These are phyloP conservation scores for Mycena chlorophos DNA, from an alignment of 768 basidiomycete genomes.

Conservation along the genomic window DNA sequence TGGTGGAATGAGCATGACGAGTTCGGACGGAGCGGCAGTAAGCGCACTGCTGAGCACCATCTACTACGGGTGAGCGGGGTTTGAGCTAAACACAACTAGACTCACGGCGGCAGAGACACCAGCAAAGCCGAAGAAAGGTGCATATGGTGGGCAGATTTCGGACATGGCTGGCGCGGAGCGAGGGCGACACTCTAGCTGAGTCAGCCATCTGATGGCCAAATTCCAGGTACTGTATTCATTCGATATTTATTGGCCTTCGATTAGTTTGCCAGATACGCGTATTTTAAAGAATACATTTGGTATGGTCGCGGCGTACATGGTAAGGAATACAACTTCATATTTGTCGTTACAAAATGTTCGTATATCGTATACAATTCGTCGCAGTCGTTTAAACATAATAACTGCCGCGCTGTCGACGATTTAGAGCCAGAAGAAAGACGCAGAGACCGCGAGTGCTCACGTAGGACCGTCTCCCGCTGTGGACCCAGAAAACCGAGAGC, in stretches of 20 bases:
- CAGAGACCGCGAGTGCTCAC: constrained; percentile 21
- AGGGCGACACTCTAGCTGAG: neutral
- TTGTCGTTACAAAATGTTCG: too few species aligned
- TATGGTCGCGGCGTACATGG: too few species aligned
- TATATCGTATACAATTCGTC: neutral
- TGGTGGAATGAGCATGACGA: constrained; percentile 10
- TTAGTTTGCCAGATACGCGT: too few species aligned
- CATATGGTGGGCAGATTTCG: constrained; percentile 87
- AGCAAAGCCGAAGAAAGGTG: constrained; percentile 97
- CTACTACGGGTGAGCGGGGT: constrained; percentile 39
- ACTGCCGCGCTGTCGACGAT: constrained; percentile 12
- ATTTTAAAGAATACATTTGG: too few species aligned
- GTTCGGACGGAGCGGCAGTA: constrained; percentile 27
- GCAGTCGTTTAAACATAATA: constrained; percentile 16
- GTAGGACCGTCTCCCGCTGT: constrained; percentile 37
- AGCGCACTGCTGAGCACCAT: constrained; percentile 93
- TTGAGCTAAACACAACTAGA: constrained; percentile 7
- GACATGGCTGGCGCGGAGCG: constrained; percentile 44
- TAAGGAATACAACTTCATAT: too few species aligned
- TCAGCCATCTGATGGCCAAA: neutral
- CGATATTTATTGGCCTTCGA: neutral
- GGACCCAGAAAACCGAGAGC: constrained; percentile 50
- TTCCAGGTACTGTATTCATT: neutral
- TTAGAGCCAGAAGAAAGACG: neutral
- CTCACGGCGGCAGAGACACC: constrained; percentile 92